Percentiles rank a stretch among this genome's conserved stretches.
Conservation (phyloP, 306 rosid genomes). For the Crotalaria pallida region DNA sequence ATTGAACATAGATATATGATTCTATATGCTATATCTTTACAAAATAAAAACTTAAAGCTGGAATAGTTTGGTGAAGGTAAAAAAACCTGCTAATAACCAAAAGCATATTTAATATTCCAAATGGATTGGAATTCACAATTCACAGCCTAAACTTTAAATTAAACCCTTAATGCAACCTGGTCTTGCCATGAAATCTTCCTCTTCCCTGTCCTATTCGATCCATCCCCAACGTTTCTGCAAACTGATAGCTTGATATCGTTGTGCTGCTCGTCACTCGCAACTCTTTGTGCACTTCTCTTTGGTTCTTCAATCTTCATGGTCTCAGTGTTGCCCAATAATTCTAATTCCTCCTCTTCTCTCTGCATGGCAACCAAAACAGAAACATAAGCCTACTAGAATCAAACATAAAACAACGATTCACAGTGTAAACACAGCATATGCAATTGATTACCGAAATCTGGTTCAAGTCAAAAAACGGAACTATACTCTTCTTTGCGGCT, state of each 20-base stretch:
- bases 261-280: constrained; percentile 55
- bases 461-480: constrained; percentile 84
- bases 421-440: not conserved
- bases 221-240: constrained; percentile 68
- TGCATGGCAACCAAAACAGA: constrained; percentile 23
- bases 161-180: constrained; percentile 89
- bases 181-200: constrained; percentile 99
- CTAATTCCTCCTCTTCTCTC: constrained; percentile 91
- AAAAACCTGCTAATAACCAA: constrained; percentile 24
- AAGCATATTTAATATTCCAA: constrained; percentile 33
- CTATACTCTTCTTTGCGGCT: constrained; percentile 40
- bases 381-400: constrained; percentile 13
- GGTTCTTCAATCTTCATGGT: constrained; percentile 51
- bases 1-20: constrained; percentile 28
- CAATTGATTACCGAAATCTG: constrained; percentile 69
- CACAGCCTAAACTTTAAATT: constrained; percentile 33
- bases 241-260: constrained; percentile 60
- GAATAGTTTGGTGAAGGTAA: constrained; percentile 9
- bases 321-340: constrained; percentile 47
- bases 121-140: not conserved
- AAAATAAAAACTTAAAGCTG: constrained; percentile 29
- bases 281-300: constrained; percentile 55
- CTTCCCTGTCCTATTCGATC: constrained; percentile 70
- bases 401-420: not conserved
- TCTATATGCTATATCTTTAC: constrained; percentile 44